A percentile compares a stretch with the other conserved stretches of the same genome.
These are phyloP conservation scores for Chrysoporthe puriensis DNA, from an alignment of 2,329 filamentous ascomycete genomes.

Conservation along the genomic window DNA sequence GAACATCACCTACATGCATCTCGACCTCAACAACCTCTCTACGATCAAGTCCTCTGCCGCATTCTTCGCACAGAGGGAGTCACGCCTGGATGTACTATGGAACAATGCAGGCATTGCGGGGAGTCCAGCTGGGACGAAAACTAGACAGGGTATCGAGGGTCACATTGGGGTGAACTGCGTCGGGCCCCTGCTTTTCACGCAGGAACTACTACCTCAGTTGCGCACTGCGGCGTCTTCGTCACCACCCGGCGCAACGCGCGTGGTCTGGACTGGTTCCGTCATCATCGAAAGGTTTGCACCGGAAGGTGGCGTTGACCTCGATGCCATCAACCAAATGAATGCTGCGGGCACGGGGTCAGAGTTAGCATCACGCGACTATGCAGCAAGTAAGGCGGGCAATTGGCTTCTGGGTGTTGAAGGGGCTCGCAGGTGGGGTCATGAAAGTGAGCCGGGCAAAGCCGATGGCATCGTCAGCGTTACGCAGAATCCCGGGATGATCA, in stretches of 20 bases:
- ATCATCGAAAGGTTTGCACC: conserved; percentile 27
- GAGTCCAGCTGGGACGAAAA: conserved; percentile 31
- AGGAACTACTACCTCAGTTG: conserved; percentile 41
- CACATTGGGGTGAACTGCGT: conserved; percentile 42
- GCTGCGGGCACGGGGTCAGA: conserved; percentile 18
- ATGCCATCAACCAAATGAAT: conserved; percentile 21
- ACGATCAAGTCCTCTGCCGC: conserved; percentile 44
- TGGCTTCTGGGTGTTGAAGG: conserved; percentile 25
- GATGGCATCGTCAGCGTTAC: conserved; percentile 24
- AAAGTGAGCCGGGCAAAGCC: conserved; percentile 4
- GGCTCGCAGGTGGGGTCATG: conserved; percentile 20
- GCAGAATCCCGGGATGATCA: conserved; percentile 29
- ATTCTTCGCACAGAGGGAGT: conserved; percentile 42
- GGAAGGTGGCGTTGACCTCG: conserved; percentile 17
- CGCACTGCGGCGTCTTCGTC: conserved; percentile 33
- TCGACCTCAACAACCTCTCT: conserved; percentile 47
- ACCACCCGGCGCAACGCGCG: conserved; percentile 33
- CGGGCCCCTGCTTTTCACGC: conserved; percentile 40
- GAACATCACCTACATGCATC: conserved; percentile 39
- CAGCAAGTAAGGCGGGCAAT: conserved; percentile 25
- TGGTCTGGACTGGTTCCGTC: conserved; percentile 38
- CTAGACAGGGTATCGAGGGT: conserved; percentile 39
- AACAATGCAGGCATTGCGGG: conserved; percentile 43
- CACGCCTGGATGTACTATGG: conserved; percentile 47
- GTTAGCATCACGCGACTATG: conserved; percentile 20